Conservation (phyloP, 768 basidiomycete species). For the Holtermannia corniformis region DNA sequence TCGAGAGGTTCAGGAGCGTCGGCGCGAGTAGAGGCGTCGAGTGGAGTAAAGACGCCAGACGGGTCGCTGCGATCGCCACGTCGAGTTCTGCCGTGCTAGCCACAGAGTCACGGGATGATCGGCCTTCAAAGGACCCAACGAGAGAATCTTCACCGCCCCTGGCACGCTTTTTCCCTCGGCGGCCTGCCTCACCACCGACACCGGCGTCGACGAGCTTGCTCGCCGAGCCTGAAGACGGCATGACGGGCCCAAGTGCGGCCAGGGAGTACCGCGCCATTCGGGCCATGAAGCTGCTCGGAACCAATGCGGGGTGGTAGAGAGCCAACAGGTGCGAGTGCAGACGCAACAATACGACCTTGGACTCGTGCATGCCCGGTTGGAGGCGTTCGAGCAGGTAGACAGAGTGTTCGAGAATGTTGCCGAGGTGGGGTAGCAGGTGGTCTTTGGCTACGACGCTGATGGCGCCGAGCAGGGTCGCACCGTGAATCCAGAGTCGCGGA, state of each 20-base stretch:
- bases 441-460: constrained; percentile 20
- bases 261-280: constrained; percentile 26
- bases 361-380: constrained; percentile 8
- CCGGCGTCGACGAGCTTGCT: no score
- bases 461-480: constrained; percentile 18
- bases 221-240: background rate
- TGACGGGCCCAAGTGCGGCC: constrained; percentile 9
- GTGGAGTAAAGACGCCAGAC: constrained; percentile 23
- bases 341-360: constrained; percentile 21
- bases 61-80: constrained; percentile 15
- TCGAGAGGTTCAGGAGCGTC: constrained; percentile 22
- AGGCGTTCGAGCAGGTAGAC: constrained; percentile 32
- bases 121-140: constrained; percentile 32
- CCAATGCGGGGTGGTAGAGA: constrained; percentile 21
- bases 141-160: constrained; percentile 36
- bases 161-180: constrained; percentile 38
- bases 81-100: constrained; percentile 9
- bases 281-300: constrained; percentile 22
- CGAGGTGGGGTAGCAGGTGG: constrained; percentile 36
- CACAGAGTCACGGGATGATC: constrained; percentile 9
- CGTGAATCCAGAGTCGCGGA: constrained; percentile 25
- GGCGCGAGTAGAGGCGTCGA: constrained; percentile 20
- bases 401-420: constrained; percentile 33
- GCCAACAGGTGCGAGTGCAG: constrained; percentile 24
- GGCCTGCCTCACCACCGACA: constrained; percentile 11